phyloP scores from a whole-genome alignment of 805 yeast species.

The Cephaloascus fragrans region DNA sequence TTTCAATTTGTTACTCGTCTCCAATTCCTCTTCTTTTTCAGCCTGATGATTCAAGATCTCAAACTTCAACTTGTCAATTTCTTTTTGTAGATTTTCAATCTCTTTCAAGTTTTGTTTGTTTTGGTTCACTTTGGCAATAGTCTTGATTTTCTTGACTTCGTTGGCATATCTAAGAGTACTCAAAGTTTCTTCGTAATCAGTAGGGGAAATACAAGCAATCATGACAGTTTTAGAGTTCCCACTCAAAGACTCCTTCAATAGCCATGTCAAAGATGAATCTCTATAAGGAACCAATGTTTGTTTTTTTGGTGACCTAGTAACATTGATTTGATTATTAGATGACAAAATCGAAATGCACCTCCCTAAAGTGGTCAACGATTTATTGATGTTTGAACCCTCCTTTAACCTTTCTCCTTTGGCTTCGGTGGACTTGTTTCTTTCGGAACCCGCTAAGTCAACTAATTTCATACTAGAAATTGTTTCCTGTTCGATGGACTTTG shows the following conservation, averaged over 20 bases:
- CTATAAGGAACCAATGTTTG: slow-evolving; percentile 52
- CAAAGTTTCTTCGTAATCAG: slow-evolving; percentile 67
- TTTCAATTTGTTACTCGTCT: background rate
- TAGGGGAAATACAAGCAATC: slow-evolving; percentile 81
- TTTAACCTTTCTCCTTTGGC: slow-evolving; percentile 51
- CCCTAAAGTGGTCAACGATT: slow-evolving; percentile 70
- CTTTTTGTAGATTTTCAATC: background rate
- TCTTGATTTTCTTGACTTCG: slow-evolving; percentile 60
- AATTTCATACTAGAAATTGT: slow-evolving; percentile 53
- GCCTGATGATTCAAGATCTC: background rate
- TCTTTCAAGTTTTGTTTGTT: slow-evolving; percentile 11
- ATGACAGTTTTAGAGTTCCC: slow-evolving; percentile 84
- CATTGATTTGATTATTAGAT: slow-evolving; percentile 22
- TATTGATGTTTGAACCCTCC: slow-evolving; percentile 73
- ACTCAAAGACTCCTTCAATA: slow-evolving; percentile 65
- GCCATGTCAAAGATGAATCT: slow-evolving; percentile 68
- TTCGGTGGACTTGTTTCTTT: slow-evolving; percentile 54
- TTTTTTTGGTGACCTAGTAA: slow-evolving; percentile 6
- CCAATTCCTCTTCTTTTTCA: background rate
- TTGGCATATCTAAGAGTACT: slow-evolving; percentile 74
- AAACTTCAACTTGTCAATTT: background rate
- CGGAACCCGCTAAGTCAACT: slow-evolving; percentile 82
- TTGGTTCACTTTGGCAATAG: slow-evolving; percentile 41
- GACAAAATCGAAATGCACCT: slow-evolving; percentile 45
- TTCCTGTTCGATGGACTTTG: slow-evolving; percentile 20